Percentiles rank a stretch among this genome's conserved stretches.
These are phyloP conservation scores for Telopea speciosissima DNA, from an alignment of 177 flowering plant species.

Conservation along the genomic window DNA sequence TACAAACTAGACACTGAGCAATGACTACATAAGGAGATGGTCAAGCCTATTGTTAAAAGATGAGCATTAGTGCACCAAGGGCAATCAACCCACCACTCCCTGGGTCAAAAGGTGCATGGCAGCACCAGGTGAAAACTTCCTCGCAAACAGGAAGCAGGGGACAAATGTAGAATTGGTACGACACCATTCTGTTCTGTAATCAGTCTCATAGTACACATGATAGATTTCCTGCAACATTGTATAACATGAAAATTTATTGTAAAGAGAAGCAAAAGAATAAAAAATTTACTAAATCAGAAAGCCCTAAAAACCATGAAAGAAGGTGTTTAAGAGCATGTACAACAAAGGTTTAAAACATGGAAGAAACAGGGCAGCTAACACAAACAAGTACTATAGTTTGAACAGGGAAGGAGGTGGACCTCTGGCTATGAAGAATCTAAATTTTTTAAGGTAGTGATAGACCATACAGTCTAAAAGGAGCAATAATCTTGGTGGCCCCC, in stretches of 20 bases:
- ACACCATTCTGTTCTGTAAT: slow-evolving; percentile 90
- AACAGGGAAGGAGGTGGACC: neutral
- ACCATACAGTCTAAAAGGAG: too few relatives aligned
- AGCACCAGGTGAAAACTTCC: slow-evolving; percentile 80
- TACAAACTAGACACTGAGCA: neutral
- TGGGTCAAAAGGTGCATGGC: slow-evolving; percentile 78
- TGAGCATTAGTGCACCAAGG: neutral
- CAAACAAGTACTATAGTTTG: neutral
- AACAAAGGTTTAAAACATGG: neutral
- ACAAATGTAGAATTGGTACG: slow-evolving; percentile 40
- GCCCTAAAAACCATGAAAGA: neutral
- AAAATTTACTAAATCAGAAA: too few relatives aligned
- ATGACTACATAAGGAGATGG: neutral
- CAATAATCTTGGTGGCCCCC: too few relatives aligned
- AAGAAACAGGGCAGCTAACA: neutral
- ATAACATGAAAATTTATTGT: neutral
- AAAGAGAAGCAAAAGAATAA: neutral
- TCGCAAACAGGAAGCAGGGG: slow-evolving; percentile 78
- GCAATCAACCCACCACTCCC: slow-evolving; percentile 40
- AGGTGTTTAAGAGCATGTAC: neutral
- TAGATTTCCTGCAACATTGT: slow-evolving; percentile 44
- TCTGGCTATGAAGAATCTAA: too few relatives aligned
- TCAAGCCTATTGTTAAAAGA: neutral
- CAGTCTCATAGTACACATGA: slow-evolving; percentile 72
- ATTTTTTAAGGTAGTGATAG: too few relatives aligned